A percentile compares a stretch with the other conserved stretches of the same genome.
These are phyloP conservation scores for Umbelopsis sp. DNA, from an alignment of 192 early-diverging fungal genomes.

Conservation along the genomic window DNA sequence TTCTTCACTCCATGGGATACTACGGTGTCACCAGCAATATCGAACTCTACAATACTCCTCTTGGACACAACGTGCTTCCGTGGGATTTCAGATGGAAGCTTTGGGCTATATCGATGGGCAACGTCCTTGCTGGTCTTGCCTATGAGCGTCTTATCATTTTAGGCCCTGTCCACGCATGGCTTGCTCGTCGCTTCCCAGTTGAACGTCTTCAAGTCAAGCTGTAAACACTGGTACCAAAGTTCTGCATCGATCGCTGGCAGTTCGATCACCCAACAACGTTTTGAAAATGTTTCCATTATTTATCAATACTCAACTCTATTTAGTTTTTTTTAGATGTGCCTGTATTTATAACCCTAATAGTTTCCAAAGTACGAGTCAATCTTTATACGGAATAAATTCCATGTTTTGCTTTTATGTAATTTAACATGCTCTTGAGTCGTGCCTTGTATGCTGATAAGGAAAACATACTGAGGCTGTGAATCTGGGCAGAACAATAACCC, in stretches of 20 bases:
- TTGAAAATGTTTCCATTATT: not conserved
- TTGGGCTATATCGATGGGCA: conserved; percentile 52
- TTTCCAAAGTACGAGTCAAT: not conserved
- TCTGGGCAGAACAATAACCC: no score
- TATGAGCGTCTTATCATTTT: conserved; percentile 55
- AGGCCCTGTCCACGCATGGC: conserved; percentile 48
- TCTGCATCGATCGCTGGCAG: conserved; percentile 3
- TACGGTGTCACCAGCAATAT: conserved; percentile 25
- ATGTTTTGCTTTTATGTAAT: no score
- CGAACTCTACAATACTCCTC: conserved; percentile 56
- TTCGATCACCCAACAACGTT: not conserved
- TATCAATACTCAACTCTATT: not conserved
- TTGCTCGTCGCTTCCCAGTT: conserved; percentile 51
- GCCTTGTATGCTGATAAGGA: no score
- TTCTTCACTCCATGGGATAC: conserved; percentile 29
- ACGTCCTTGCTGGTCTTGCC: conserved; percentile 44
- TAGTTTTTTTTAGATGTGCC: not conserved
- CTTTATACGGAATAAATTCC: no score
- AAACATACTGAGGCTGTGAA: no score
- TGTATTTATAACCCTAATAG: conserved; percentile 14
- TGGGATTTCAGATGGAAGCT: conserved; percentile 54
- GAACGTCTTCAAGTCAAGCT: conserved; percentile 40
- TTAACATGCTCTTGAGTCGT: not conserved
- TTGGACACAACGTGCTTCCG: conserved; percentile 69
- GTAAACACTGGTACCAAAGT: conserved; percentile 24